A percentile compares a stretch with the other conserved stretches of the same genome.
These are phyloP conservation scores for Trichopus zeylanicus DNA, from an alignment of 116 monocot species.

Conservation along the genomic window DNA sequence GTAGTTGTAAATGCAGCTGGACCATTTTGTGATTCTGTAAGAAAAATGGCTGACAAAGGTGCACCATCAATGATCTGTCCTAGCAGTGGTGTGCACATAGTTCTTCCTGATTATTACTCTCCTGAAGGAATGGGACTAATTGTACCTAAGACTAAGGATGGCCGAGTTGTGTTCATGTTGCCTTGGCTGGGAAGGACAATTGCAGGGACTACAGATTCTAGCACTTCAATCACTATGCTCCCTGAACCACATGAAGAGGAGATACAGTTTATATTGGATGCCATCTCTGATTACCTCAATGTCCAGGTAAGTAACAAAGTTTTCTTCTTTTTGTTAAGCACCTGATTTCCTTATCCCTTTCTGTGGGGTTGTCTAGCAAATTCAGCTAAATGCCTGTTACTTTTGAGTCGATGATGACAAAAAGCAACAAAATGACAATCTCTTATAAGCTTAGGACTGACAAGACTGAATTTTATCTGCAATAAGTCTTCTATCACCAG, in stretches of 20 bases:
- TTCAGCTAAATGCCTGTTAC: no score
- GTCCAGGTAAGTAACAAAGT: constrained; percentile 53
- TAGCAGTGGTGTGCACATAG: constrained; percentile 97
- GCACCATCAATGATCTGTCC: constrained; percentile 70
- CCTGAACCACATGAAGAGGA: constrained; percentile 99
- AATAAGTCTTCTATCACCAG: no score
- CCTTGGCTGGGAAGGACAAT: constrained; percentile 96
- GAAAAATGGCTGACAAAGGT: constrained; percentile 81
- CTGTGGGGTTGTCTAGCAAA: no score
- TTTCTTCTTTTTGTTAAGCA: background rate
- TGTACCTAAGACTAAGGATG: constrained; percentile 99
- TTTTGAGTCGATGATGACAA: no score
- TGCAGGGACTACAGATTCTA: constrained; percentile 97
- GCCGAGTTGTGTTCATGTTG: constrained; percentile 91
- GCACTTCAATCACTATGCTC: constrained; percentile 75
- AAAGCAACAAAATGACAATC: no score
- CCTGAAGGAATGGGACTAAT: constrained; percentile 99
- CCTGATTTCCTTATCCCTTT: background rate
- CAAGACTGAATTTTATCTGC: no score
- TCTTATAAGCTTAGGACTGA: no score
- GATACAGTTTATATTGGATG: constrained; percentile 95
- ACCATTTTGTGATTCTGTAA: constrained; percentile 88
- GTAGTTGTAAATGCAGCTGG: constrained; percentile 93
- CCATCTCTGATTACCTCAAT: constrained; percentile 90
- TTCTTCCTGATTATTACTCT: constrained; percentile 98